Conservation (phyloP, 2,329 filamentous ascomycete genomes). For the Diaporthe sp. region DNA sequence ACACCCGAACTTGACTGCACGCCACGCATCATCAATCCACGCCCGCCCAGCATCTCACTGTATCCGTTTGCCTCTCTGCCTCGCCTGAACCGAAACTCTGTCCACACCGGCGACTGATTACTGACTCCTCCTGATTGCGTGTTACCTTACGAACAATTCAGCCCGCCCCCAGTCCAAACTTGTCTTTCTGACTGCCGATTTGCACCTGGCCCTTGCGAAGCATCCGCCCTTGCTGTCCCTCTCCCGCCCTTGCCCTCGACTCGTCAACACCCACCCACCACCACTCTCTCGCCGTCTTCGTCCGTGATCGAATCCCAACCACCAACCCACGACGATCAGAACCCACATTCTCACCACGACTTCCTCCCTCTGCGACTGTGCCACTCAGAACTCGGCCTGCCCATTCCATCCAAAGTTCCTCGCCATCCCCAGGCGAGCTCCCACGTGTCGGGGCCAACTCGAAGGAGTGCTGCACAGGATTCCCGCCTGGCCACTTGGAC, state of each 20-base stretch:
- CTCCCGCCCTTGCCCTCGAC: conserved; percentile 28
- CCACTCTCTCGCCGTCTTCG: background rate
- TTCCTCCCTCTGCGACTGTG: background rate
- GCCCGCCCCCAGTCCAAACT: background rate
- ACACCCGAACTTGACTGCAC: background rate
- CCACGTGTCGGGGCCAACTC: background rate
- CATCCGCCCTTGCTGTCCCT: conserved; percentile 25
- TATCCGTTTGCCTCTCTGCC: background rate
- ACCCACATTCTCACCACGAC: background rate
- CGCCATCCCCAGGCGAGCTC: background rate
- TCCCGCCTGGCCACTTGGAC: conserved; percentile 31
- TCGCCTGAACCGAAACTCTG: background rate
- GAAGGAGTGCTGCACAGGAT: conserved; percentile 36
- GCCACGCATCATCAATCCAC: conserved; percentile 15
- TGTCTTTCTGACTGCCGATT: background rate
- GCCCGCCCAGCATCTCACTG: background rate
- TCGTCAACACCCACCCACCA: conserved; percentile 4
- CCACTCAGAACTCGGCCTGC: background rate
- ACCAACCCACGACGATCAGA: conserved; percentile 3
- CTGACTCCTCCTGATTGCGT: background rate
- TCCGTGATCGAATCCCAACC: background rate
- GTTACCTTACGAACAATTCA: background rate
- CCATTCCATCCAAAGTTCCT: conserved; percentile 1
- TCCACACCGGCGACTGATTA: background rate
- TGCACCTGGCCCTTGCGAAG: conserved; percentile 4